Conservation (phyloP, 2,329 filamentous ascomycete genomes). For the Chaetomiaceae sp. region DNA sequence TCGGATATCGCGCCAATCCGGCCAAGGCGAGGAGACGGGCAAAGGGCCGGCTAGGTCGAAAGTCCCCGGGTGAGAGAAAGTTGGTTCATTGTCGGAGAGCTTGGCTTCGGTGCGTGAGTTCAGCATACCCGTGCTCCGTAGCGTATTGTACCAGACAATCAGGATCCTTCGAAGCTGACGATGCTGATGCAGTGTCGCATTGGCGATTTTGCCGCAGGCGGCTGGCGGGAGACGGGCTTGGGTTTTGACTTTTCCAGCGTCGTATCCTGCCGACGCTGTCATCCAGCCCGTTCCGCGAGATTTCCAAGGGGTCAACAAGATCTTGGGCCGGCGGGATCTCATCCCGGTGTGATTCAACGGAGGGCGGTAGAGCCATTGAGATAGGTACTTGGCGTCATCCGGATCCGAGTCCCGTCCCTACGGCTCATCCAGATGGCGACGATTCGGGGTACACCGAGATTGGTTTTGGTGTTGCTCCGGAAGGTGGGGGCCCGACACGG, state of each 20-base stretch:
- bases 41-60: not conserved
- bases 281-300: slow-evolving; percentile 8
- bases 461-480: slow-evolving; percentile 4
- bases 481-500: slow-evolving; percentile 13
- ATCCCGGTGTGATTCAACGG: not conserved
- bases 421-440: not conserved
- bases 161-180: not conserved
- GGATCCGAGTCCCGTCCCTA: not conserved
- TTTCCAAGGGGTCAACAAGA: not conserved
- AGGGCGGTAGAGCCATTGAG: not conserved
- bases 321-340: not conserved
- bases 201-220: slow-evolving; percentile 20
- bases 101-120: not conserved
- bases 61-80: no score
- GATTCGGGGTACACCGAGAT: not conserved
- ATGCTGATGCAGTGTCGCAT: slow-evolving; percentile 19
- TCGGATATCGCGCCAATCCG: slow-evolving; percentile 17
- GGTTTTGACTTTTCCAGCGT: slow-evolving; percentile 12
- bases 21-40: not conserved
- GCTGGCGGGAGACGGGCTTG: slow-evolving; percentile 13
- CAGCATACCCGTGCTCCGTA: no score
- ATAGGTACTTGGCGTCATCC: not conserved
- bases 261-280: slow-evolving; percentile 16
- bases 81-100: no score
- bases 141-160: not conserved